Evolutionary conservation across 139 green algal species (phyloP), one percentile per base, ranked within the genome.

Genomic region (Chlamydomonas incerta): DNA sequence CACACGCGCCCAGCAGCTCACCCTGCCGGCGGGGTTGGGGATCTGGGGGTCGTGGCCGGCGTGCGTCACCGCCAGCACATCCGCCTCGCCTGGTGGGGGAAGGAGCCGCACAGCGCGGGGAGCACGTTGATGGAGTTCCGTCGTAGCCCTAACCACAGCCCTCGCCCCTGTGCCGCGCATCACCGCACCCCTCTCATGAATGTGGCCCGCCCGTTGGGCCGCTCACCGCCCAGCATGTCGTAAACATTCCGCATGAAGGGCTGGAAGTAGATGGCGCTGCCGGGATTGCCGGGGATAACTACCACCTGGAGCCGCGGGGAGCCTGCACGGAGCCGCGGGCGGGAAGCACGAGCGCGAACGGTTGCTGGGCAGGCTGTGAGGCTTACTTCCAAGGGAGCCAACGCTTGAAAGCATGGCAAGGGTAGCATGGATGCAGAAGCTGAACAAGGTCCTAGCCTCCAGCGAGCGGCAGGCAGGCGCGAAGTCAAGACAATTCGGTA

Each of bases 201-300:
- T n/a, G n/a, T n/a, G n/a, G n/a, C n/a, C n/a, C n/a, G n/a, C n/a
- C n/a, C n/a, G n/a, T n/a, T n/a, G n/a, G n/a, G n/a, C n/a, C n/a
- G 41, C 41, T 50, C 28, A 4, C 85, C 88, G 31, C 52, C 63
- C 55, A 89, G 81, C 55, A 57, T 31, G 15, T 60, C 37, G 65
- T 88, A 37, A 29, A 92, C 71, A 17, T 65, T 5, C 66, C 41
- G 1, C 71, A 92, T 87, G 75, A 92, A 88, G 29, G 33, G n/a
- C 0, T 58, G 46, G 67, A 90, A 92, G 76, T 87, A 92, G 10
- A 5, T 37, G 3, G 82, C 76, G 74, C 41, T 87, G 52, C 89
- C 89, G 0, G 89, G 89, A 72, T 92, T 92, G 60, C 89, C 89
- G 4, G 86, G 86, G 13, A 90, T 13, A 3, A 92, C 73, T 55